Conservation (phyloP, 192 early-diverging fungal genomes). For the Umbelopsis sp. region DNA sequence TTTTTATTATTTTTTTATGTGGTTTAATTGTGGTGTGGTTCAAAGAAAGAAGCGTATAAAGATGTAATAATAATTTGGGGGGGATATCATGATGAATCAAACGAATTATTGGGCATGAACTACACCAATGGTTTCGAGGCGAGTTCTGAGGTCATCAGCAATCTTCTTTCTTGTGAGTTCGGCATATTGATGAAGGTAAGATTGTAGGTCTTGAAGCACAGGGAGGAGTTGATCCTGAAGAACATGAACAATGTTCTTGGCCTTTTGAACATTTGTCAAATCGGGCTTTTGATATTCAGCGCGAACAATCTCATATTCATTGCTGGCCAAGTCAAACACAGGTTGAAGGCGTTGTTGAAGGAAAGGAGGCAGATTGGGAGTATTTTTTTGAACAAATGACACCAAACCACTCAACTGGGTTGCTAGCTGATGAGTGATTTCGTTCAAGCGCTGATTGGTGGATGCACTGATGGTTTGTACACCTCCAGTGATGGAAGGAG, state of each 20-base stretch:
- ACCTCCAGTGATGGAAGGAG: conserved; percentile 29
- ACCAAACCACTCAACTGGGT: conserved; percentile 41
- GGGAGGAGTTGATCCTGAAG: conserved; percentile 55
- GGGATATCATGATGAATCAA: conserved; percentile 9
- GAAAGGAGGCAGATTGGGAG: conserved; percentile 47
- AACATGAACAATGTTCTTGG: conserved; percentile 53
- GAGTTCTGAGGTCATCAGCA: conserved; percentile 32
- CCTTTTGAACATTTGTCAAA: conserved; percentile 53
- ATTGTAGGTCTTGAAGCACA: conserved; percentile 46
- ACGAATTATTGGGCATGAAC: conserved; percentile 16
- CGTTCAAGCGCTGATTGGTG: conserved; percentile 27
- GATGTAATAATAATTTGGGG: conserved; percentile 12
- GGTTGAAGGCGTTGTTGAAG: conserved; percentile 49
- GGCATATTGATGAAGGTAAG: conserved; percentile 33
- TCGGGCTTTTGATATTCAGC: conserved; percentile 48
- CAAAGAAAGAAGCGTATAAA: not conserved
- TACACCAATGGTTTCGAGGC: conserved; percentile 34
- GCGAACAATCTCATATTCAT: conserved; percentile 47
- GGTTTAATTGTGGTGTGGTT: not conserved
- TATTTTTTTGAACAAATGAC: conserved; percentile 47
- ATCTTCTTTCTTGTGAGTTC: conserved; percentile 31
- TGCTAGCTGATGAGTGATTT: conserved; percentile 29
- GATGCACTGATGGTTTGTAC: conserved; percentile 21
- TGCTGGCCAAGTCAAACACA: conserved; percentile 46
- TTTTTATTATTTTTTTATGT: too few relatives aligned